phyloP scores from a whole-genome alignment of 176 grass and related monocot species.

The Triticum dicoccoides region DNA sequence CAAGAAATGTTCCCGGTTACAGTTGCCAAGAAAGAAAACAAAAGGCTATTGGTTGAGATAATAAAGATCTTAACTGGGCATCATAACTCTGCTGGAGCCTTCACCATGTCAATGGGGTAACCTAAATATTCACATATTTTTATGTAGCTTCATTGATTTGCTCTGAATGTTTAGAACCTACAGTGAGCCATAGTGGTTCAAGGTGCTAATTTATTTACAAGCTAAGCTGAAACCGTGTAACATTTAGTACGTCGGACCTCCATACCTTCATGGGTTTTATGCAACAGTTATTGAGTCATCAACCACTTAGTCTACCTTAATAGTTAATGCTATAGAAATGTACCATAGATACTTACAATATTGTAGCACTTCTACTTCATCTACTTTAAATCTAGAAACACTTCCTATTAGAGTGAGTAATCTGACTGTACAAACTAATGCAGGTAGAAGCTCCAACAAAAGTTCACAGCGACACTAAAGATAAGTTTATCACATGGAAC shows the following conservation, averaged over 20 bases:
- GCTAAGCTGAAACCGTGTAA: neutral
- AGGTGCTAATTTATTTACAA: neutral
- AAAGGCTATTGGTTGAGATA: neutral
- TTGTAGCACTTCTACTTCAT: neutral
- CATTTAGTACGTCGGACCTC: neutral
- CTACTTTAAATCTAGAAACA: neutral
- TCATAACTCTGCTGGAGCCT: neutral
- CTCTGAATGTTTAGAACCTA: neutral
- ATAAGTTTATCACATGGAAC: constrained; percentile 53
- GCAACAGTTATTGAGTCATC: neutral
- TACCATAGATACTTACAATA: neutral
- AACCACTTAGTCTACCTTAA: neutral
- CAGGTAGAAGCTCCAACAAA: constrained; percentile 51
- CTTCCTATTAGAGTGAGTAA: neutral
- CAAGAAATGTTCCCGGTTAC: neutral
- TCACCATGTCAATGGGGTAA: constrained; percentile 1
- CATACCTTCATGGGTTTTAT: neutral
- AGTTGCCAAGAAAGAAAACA: neutral
- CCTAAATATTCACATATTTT: neutral
- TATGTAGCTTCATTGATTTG: neutral
- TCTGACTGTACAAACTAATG: constrained; percentile 20
- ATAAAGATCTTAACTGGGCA: neutral
- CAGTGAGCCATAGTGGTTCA: neutral
- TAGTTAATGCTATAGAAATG: neutral
- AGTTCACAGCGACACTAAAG: constrained; percentile 34